Base-by-base conservation (phyloP, 345 rosid genomes). In the Iberis pinnata region DNA sequence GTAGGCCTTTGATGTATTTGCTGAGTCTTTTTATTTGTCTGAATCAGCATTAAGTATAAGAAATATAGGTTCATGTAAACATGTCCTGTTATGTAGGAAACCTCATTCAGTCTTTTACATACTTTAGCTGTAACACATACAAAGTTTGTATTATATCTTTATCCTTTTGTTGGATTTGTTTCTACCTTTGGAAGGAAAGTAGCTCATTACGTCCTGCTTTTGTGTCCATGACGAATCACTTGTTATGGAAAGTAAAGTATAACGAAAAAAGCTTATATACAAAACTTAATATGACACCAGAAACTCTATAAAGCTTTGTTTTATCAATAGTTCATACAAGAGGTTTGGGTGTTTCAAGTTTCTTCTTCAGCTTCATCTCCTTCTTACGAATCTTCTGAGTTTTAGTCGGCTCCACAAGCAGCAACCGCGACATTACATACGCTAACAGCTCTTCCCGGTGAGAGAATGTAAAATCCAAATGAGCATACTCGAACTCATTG, bases 381-480 rank as follows among this genome's bases (percentile, higher is more conserved):
- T 72, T 76, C 40, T 53, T 74, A 62, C 43, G 54, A 46, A 46
- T 49, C 12, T 22, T 25, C 11, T 3, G 68, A 4, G 39, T 38
- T 18, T 50, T 75, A 1, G 66, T 7, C 7, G 89, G 84, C 40
- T 69, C 76, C 18, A 80, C 86, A 0, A 79, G 81, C 69, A 84
- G 67, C 77, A 92, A 44, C 14, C 86, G 77, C 0, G 98, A 83
- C 93, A 83, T 74, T 20, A 92, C 93, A 9, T 81, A 88, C 1
- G 93, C 80, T 53, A 92, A 46, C 60, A 92, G 74, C 58, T 92
- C 98, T 69, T 92, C 97, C 0, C 71, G 88, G 68, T 92, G 93
- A 20, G 96, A 78, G 56, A 88, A 88, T 14, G 86, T 92, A 71
- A 92, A 92, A 74, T 92, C 98, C 70, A 84, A 60, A 77, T 83